Base-by-base conservation (phyloP, 2,329 filamentous ascomycete genomes). In the Fusarium tuaranense region DNA sequence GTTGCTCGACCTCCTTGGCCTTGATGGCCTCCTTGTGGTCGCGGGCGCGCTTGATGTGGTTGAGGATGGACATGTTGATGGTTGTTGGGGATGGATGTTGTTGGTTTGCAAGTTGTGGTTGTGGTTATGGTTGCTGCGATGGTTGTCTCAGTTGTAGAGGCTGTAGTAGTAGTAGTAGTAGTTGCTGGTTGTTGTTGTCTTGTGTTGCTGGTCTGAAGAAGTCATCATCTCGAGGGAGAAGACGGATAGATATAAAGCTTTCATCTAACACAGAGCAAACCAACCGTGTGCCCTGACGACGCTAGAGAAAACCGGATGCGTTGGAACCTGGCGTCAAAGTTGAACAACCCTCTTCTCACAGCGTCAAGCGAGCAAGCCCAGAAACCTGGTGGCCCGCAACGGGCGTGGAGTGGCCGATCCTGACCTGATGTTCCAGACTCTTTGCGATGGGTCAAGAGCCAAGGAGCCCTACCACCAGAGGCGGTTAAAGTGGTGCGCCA, bases 21-120 rank as follows among this genome's bases (percentile, higher is more conserved):
- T 84, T 88, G 68, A 87, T 84, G 60, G 90, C 86, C 79, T 91
- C 90, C 72, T 88, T 87, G 63, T 88, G 87, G 77, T 89, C 86
- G 68, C 87, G 86, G 73, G 87, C 86, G 72, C 83, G 84, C 77
- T 83, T 87, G 78, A 91, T 85, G 66, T 86, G 83, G 7, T 86
- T 87, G 77, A 92, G 89, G 71, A 92, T 85, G 51, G 89, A 88
- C 90, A 92, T 91, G 58, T 63, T 67, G 64, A 38, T 63, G 27
- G 14, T 58, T 58, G 22, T 27, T 57, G 62, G 13, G 32, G 68
- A 32, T 20, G 39, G 20, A n/a, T 6, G 39, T 20, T 22, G 39
- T 66, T 59, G 63, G 63, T 64, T 44, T 30, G 27, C 38, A 55
- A 41, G 48, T 62, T 14, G 14, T 60, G 25, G 12, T 14, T 46